Evolutionary conservation across 164 flowering plant species (phyloP).

Genomic region (Dillenia turbinata): DNA sequence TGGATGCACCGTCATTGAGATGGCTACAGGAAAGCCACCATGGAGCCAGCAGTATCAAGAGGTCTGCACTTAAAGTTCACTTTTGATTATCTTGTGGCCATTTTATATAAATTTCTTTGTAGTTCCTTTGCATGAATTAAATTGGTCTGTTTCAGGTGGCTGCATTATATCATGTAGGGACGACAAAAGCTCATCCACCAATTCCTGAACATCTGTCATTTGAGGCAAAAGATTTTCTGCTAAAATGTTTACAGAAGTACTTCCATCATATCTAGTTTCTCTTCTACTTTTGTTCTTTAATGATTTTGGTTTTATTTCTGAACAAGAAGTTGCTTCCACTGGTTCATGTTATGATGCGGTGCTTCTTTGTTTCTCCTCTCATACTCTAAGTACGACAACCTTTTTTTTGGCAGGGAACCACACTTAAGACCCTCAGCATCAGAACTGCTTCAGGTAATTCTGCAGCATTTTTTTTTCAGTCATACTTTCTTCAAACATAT

Average conservation of each 20-base stretch:
- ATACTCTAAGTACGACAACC: not conserved
- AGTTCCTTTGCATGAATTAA: constrained; percentile 7
- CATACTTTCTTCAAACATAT: not conserved
- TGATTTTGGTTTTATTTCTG: not conserved
- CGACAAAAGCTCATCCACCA: constrained; percentile 95
- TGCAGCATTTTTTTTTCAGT: not conserved
- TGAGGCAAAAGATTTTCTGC: constrained; percentile 88
- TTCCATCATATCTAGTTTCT: not conserved
- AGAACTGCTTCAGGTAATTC: constrained; percentile 58
- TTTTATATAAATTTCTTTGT: not conserved
- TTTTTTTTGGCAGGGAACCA: constrained; percentile 52
- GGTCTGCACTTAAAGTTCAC: constrained; percentile 31
- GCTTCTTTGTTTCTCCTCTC: not conserved
- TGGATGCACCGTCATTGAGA: constrained; percentile 98
- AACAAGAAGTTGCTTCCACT: no score
- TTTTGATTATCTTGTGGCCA: not conserved
- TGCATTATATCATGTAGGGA: constrained; percentile 85
- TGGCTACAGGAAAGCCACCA: constrained; percentile 99
- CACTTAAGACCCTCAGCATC: constrained; percentile 55
- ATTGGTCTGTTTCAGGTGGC: constrained; percentile 56
- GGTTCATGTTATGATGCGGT: no score
- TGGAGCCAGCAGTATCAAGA: constrained; percentile 98
- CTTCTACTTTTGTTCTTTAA: not conserved
- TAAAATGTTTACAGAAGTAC: constrained; percentile 86
- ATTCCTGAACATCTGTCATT: constrained; percentile 88